These are phyloP conservation scores for Vitis amurensis DNA, from an alignment of 164 flowering plant genomes.

Conservation along the genomic window DNA sequence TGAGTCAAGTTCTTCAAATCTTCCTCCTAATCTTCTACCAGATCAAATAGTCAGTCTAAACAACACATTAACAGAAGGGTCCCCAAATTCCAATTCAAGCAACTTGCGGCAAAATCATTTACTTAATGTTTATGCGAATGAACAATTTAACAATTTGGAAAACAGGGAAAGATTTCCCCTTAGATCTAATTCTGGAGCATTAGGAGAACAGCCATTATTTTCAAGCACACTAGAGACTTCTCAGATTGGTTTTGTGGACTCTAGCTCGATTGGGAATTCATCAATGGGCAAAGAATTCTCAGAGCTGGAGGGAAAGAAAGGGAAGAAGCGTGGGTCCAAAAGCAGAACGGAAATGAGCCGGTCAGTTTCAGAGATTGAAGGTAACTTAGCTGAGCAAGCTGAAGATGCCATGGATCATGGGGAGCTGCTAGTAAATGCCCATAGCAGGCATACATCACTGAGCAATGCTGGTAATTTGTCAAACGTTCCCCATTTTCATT, in stretches of 20 bases:
- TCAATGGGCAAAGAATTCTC: background rate
- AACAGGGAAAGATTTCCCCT: constrained; percentile 1
- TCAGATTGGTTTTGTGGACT: background rate
- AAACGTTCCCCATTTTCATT: background rate
- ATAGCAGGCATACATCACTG: constrained; percentile 5
- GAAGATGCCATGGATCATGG: constrained; percentile 4
- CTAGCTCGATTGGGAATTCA: background rate
- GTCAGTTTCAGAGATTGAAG: constrained; percentile 3
- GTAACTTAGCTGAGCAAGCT: constrained; percentile 2
- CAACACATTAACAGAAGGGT: background rate
- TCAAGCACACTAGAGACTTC: background rate
- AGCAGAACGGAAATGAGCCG: background rate
- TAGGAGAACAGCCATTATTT: background rate
- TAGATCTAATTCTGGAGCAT: background rate
- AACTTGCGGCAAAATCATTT: constrained; percentile 9
- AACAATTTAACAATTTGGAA: constrained; percentile 1
- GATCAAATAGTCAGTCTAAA: constrained; percentile 3
- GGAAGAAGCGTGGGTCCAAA: background rate
- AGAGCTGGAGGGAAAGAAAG: background rate
- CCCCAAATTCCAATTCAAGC: constrained; percentile 3
- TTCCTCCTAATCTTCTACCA: background rate
- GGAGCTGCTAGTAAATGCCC: constrained; percentile 1
- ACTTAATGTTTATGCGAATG: background rate
- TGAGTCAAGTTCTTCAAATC: constrained; percentile 1
- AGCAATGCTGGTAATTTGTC: constrained; percentile 8